Conservation (phyloP, 768 basidiomycete genomes). For the Trichaptum fuscoviolaceum region DNA sequence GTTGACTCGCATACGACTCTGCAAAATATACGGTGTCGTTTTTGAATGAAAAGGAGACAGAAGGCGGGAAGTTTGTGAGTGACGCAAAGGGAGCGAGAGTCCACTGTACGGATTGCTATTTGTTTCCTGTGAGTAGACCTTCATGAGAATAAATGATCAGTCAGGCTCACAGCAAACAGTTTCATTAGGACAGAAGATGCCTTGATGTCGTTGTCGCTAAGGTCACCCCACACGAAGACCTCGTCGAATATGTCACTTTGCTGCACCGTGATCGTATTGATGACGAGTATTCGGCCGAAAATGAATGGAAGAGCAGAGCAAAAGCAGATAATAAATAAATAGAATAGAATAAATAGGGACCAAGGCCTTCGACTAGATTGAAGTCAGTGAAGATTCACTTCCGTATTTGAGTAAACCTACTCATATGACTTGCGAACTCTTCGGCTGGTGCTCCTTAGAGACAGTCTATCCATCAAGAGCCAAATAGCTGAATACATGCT, state of each 20-base stretch:
- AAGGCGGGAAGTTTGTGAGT: not conserved
- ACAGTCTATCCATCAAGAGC: not conserved
- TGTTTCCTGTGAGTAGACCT: not conserved
- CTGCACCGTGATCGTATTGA: not conserved
- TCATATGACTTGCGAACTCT: not conserved
- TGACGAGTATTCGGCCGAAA: not conserved
- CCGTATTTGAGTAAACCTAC: not conserved
- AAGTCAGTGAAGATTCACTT: not conserved
- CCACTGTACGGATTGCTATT: not conserved
- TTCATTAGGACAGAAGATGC: not conserved
- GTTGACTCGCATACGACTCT: not conserved
- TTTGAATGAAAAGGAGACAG: not conserved
- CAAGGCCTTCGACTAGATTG: not conserved
- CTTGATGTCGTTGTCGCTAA: not conserved
- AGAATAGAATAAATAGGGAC: not conserved
- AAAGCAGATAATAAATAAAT: not conserved
- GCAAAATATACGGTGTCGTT: not conserved
- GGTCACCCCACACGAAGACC: not conserved
- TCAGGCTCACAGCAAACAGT: not conserved
- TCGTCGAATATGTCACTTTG: not conserved
- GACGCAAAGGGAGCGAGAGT: not conserved
- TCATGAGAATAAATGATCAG: not conserved
- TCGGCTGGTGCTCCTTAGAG: not conserved
- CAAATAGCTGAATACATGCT: not conserved
- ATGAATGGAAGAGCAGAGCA: not conserved